phyloP scores from a whole-genome alignment of 225 moss, liverwort and hornwort genomes.

The Pseudisothecium myosuroides region DNA sequence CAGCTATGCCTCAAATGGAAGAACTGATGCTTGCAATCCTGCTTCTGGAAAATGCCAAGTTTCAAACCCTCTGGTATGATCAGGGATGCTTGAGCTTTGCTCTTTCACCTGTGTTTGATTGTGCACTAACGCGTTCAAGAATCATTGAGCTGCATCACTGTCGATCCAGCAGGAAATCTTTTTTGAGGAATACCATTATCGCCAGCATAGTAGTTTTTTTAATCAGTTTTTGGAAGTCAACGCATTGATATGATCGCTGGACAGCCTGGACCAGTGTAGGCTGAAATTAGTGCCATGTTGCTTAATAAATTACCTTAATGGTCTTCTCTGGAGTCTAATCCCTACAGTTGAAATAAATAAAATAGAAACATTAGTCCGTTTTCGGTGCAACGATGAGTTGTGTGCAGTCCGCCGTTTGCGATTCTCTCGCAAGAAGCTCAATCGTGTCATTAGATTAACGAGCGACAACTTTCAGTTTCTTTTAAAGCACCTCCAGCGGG shows the following conservation, averaged over 20 bases:
- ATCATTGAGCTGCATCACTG: background rate
- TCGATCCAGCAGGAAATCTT: background rate
- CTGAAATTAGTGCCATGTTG: background rate
- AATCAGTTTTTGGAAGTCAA: constrained; percentile 1
- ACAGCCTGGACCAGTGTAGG: background rate
- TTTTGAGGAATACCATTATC: background rate
- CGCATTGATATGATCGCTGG: background rate
- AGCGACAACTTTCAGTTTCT: background rate
- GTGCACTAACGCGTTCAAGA: background rate
- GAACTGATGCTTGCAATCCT: background rate
- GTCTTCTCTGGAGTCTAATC: background rate
- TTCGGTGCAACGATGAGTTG: background rate
- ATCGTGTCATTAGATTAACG: background rate
- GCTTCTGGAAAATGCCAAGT: background rate
- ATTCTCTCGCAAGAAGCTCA: background rate
- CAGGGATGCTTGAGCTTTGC: background rate
- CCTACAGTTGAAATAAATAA: background rate
- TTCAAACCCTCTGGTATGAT: background rate
- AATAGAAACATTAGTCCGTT: background rate
- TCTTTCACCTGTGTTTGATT: background rate
- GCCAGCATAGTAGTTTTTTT: background rate
- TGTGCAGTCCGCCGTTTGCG: constrained; percentile 3
- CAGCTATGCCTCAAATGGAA: background rate
- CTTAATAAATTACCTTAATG: background rate
- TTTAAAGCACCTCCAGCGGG: background rate